phyloP scores from a whole-genome alignment of 371 early-diverging fungal species.

The Mucor irregularis region DNA sequence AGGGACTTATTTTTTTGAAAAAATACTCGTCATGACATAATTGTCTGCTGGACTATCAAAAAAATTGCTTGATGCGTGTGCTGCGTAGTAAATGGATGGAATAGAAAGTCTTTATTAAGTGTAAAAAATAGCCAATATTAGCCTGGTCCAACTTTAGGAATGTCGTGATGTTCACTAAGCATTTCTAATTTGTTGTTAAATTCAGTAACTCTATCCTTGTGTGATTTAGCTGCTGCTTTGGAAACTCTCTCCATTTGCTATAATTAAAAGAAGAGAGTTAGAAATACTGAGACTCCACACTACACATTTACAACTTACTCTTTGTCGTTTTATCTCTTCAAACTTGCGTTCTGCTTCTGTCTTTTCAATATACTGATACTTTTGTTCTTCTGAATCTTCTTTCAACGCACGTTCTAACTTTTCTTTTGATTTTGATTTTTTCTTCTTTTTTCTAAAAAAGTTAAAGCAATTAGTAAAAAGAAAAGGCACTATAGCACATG shows the following conservation, averaged over 20 bases:
- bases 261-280: not conserved
- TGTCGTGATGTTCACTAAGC: conserved; percentile 72
- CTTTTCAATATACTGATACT: conserved; percentile 38
- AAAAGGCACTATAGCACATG: conserved; percentile 37
- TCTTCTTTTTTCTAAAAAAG: conserved; percentile 47
- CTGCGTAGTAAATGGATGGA: not conserved
- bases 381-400: conserved; percentile 25
- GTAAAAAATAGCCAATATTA: conserved; percentile 24
- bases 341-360: conserved; percentile 67
- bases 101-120: not conserved
- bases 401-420: conserved; percentile 44
- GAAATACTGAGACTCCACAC: not conserved
- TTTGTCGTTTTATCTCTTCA: conserved; percentile 57
- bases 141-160: conserved; percentile 72
- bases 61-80: not conserved
- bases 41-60: not conserved
- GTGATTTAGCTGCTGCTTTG: conserved; percentile 61
- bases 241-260: conserved; percentile 66
- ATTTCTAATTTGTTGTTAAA: conserved; percentile 64
- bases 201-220: conserved; percentile 66
- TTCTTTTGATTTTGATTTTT: conserved; percentile 54
- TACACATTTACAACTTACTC: conserved; percentile 38
- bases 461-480: not conserved
- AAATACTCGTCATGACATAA: not conserved
- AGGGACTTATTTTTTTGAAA: not conserved